Base-by-base conservation (phyloP, 345 rosid genomes). In the Salix exigua region DNA sequence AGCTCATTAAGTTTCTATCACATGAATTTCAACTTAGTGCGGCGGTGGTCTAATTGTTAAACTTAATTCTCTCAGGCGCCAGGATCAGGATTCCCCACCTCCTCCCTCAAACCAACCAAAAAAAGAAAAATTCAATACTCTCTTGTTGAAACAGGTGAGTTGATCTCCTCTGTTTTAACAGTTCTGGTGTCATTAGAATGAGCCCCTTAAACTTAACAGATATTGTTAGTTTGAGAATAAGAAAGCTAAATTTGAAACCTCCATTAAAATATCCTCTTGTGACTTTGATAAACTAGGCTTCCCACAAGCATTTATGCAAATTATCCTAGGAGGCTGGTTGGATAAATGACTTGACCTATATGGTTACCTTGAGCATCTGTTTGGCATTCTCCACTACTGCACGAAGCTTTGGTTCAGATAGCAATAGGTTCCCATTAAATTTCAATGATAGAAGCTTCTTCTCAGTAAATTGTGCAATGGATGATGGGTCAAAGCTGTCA, bases 321-420 rank as follows among this genome's bases (percentile, higher is more conserved):
- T 2, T 7, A 37, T 30, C 46, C 70, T 30, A 44, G 68, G 68
- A 64, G 11, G 5, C 23, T 66, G 70, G 31, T 30, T 68, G 69
- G 14, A 48, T 70, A 68, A 44, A 78, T 60, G 74, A 55, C 42
- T 62, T 51, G 44, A 40, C 60, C 28, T 14, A 18, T 26, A 37
- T 5, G 44, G 66, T 73, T 86, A 92, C 97, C 99, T 91, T 93
- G 40, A 90, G 88, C n/a, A 83, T 78, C 38, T 79, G 88, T 73
- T 88, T 89, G 9, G 99, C 99, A 75, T 93, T 93, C 64, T 88
- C 97, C 12, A 85, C 86, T 38, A 95, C 70, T 30, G 99, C 99
- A 73, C 96, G 92, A 33, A 95, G 88, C 89, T 95, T 95, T 69
- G 86, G 92, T 78, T 93, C 97, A 7, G 96, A 95, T 28, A 95